Evolutionary conservation across 2,329 filamentous ascomycete genomes (phyloP).

Genomic region (Apiospora marii): DNA sequence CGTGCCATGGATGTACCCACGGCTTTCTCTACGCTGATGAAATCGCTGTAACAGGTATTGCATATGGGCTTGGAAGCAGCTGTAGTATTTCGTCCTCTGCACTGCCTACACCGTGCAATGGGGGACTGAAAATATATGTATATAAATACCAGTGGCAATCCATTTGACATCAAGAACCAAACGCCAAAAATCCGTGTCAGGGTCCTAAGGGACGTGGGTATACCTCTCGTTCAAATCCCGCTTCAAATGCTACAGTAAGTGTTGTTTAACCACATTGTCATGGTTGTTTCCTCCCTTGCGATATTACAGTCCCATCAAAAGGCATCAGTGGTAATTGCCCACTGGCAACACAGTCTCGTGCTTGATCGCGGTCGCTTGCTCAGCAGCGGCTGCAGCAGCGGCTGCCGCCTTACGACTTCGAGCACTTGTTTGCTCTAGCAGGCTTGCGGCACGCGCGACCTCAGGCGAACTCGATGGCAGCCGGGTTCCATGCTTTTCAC

Average conservation of each 20-base stretch:
- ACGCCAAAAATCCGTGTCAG: slow-evolving; percentile 9
- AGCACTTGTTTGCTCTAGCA: slow-evolving; percentile 43
- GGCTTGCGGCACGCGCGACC: slow-evolving; percentile 47
- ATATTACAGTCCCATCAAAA: slow-evolving; percentile 8
- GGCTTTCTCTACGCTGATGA: not conserved
- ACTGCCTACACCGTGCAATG: not conserved
- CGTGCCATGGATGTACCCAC: not conserved
- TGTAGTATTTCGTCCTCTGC: not conserved
- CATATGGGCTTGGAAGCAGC: not conserved
- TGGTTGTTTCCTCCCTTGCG: slow-evolving; percentile 17
- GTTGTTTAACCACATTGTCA: slow-evolving; percentile 24
- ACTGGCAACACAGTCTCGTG: slow-evolving; percentile 42
- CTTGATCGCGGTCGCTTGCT: slow-evolving; percentile 37
- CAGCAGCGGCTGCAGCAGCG: slow-evolving; percentile 28
- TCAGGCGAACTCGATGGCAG: slow-evolving; percentile 53
- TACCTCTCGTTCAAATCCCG: slow-evolving; percentile 19
- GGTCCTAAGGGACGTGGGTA: slow-evolving; percentile 15
- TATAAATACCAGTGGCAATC: slow-evolving; percentile 9
- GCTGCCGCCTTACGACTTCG: slow-evolving; percentile 37
- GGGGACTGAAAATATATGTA: not conserved
- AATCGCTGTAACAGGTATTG: not conserved
- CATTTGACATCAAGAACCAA: not conserved
- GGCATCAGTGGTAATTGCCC: slow-evolving; percentile 34
- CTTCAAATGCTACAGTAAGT: slow-evolving; percentile 19
- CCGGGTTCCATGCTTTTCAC: slow-evolving; percentile 37